These are phyloP conservation scores for Suhomyces guaymorum DNA, from an alignment of 1,139 yeast species.

Conservation along the genomic window DNA sequence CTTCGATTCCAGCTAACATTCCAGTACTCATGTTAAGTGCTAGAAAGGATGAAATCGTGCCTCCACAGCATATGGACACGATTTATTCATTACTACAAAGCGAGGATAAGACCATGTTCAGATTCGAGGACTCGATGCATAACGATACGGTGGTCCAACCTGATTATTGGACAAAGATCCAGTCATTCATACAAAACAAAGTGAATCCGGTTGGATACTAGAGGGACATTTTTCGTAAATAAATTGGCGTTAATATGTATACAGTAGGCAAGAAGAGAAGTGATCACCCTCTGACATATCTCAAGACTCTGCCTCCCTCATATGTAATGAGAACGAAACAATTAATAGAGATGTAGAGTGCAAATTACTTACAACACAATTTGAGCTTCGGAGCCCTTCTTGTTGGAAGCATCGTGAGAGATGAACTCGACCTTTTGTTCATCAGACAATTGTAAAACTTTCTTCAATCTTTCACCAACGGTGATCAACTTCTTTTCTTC, in stretches of 20 bases:
- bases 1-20: conserved; percentile 49
- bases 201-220: conserved; percentile 44
- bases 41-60: conserved; percentile 82
- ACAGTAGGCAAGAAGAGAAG: conserved; percentile 9
- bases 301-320: conserved; percentile 10
- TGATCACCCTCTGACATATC: conserved; percentile 7
- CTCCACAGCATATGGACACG: conserved; percentile 76
- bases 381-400: conserved; percentile 45
- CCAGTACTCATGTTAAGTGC: conserved; percentile 80
- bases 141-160: conserved; percentile 78
- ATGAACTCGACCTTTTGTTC: conserved; percentile 75
- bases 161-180: conserved; percentile 71
- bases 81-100: conserved; percentile 55
- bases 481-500: conserved; percentile 61
- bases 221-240: not conserved
- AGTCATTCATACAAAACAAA: conserved; percentile 50
- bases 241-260: conserved; percentile 13
- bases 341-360: conserved; percentile 4
- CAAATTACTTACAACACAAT: conserved; percentile 34
- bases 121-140: conserved; percentile 64
- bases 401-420: conserved; percentile 58
- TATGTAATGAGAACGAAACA: conserved; percentile 10
- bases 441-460: conserved; percentile 67
- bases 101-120: conserved; percentile 46
- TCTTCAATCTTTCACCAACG: conserved; percentile 86